Evolutionary conservation across 1,139 yeast species (phyloP).

Genomic region (Candida mesenterica): DNA sequence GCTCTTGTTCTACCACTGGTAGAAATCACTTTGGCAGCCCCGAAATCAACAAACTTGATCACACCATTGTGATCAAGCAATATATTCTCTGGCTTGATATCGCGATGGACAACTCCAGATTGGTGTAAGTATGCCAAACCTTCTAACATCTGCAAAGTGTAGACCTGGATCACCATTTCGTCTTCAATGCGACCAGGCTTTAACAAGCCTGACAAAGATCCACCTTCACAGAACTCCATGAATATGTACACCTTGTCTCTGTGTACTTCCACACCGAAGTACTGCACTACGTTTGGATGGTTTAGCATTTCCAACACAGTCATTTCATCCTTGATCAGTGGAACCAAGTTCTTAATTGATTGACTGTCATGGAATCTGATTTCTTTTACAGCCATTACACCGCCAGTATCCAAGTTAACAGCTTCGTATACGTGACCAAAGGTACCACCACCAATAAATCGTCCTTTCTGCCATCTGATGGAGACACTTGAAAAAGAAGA

Average conservation of each 20-base stretch:
- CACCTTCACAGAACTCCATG: constrained; percentile 98
- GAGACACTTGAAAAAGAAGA: constrained; percentile 89
- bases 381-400: constrained; percentile 95
- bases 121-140: constrained; percentile 94
- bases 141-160: constrained; percentile 89
- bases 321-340: constrained; percentile 93
- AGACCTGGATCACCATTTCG: constrained; percentile 88
- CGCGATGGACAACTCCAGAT: constrained; percentile 95
- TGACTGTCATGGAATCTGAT: constrained; percentile 88
- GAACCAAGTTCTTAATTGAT: constrained; percentile 80
- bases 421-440: constrained; percentile 95
- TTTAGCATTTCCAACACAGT: constrained; percentile 90
- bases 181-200: constrained; percentile 91
- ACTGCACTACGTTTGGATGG: constrained; percentile 95
- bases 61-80: constrained; percentile 89
- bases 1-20: constrained; percentile 53
- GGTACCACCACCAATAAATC: constrained; percentile 91
- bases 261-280: constrained; percentile 96
- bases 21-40: constrained; percentile 95
- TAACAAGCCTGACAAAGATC: constrained; percentile 80
- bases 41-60: constrained; percentile 93
- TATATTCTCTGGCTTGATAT: constrained; percentile 93
- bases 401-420: constrained; percentile 90
- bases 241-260: constrained; percentile 92
- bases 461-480: constrained; percentile 96